Conservation (phyloP, 1,139 yeast species). For the Debaryomycetaceae sp. region DNA sequence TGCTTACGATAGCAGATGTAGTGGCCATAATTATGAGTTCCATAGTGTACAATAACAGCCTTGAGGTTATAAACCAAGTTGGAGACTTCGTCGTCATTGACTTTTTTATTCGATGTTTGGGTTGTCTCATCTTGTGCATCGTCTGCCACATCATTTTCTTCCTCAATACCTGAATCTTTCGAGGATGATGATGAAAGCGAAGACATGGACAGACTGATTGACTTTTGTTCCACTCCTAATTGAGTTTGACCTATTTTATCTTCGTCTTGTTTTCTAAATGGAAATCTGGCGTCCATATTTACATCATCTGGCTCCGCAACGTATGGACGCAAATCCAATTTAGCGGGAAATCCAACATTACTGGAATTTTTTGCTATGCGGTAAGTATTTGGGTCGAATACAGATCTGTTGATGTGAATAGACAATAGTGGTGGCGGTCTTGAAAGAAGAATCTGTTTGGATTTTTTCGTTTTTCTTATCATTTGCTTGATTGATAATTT, state of each 20-base stretch:
- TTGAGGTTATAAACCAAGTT: slow-evolving; percentile 66
- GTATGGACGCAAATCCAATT: slow-evolving; percentile 63
- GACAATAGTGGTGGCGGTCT: slow-evolving; percentile 84
- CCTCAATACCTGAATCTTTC: slow-evolving; percentile 3
- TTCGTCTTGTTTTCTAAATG: slow-evolving; percentile 63
- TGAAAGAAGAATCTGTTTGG: slow-evolving; percentile 75
- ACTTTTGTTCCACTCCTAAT: slow-evolving; percentile 7
- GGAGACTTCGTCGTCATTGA: slow-evolving; percentile 1
- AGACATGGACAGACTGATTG: slow-evolving; percentile 3
- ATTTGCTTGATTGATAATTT: slow-evolving; percentile 70
- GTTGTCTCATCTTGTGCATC: slow-evolving; percentile 1
- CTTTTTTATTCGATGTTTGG: slow-evolving; percentile 2
- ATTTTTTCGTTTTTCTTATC: slow-evolving; percentile 72
- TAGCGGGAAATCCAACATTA: slow-evolving; percentile 69
- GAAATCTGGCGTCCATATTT: slow-evolving; percentile 74
- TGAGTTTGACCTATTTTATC: slow-evolving; percentile 4
- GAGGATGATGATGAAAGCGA: background rate
- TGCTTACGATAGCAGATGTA: slow-evolving; percentile 80
- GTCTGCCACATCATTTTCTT: slow-evolving; percentile 11
- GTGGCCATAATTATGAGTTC: slow-evolving; percentile 94
- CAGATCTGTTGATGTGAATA: slow-evolving; percentile 87
- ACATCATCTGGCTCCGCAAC: slow-evolving; percentile 68
- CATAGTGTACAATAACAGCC: slow-evolving; percentile 87
- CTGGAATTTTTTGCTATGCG: slow-evolving; percentile 82
- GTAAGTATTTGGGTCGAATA: slow-evolving; percentile 83